Evolutionary conservation across 164 flowering plant genomes (phyloP).

Genomic region (Litsea cubeba): DNA sequence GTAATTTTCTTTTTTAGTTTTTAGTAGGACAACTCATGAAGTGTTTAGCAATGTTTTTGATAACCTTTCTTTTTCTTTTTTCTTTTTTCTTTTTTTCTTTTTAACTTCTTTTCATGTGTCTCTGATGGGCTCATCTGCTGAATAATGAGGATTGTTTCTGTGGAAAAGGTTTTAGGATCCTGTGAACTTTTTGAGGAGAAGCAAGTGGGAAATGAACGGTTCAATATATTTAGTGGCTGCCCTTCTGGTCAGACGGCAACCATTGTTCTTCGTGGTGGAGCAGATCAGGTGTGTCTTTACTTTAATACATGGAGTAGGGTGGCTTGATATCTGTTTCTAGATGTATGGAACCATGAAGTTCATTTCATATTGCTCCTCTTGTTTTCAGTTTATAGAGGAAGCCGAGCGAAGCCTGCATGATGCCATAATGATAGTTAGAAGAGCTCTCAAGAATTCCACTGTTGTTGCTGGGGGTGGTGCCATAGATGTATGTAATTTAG

Average conservation of each 20-base stretch:
- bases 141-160: background rate
- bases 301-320: background rate
- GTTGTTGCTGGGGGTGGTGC: conserved; percentile 99
- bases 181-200: conserved; percentile 94
- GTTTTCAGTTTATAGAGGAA: conserved; percentile 94
- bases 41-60: background rate
- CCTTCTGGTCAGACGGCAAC: conserved; percentile 91
- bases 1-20: background rate
- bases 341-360: background rate
- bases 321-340: background rate
- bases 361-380: background rate
- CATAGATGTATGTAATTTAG: conserved; percentile 63
- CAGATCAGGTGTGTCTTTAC: conserved; percentile 73
- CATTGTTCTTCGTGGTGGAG: conserved; percentile 99
- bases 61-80: background rate
- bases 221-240: conserved; percentile 94
- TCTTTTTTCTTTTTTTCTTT: too few relatives aligned
- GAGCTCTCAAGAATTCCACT: conserved; percentile 94
- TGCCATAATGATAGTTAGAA: conserved; percentile 98
- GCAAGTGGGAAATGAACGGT: conserved; percentile 98
- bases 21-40: background rate
- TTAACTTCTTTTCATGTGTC: too few relatives aligned
- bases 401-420: conserved; percentile 99
- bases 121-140: background rate
- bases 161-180: conserved; percentile 77